Evolutionary conservation across 169 alveolate species (phyloP), one percentile per base, ranked within the genome.

Genomic region (Theileria orientalis): DNA sequence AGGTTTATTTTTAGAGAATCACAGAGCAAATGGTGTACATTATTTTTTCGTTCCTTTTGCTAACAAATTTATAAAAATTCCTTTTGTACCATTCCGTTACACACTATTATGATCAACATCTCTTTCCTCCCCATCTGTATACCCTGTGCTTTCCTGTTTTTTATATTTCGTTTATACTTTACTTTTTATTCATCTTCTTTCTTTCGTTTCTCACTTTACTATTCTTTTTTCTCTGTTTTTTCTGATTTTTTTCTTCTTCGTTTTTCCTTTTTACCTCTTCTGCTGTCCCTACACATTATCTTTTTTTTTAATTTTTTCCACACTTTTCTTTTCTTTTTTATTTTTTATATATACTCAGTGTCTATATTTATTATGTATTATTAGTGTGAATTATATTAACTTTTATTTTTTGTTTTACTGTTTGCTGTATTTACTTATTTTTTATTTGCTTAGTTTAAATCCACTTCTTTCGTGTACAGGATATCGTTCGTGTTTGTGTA

Each of bases 391-490:
- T n/a, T n/a, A n/a, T n/a, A n/a, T n/a, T n/a, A n/a, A n/a, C n/a
- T n/a, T n/a, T n/a, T n/a, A n/a, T n/a, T n/a, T n/a, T n/a, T n/a
- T n/a, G n/a, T n/a, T n/a, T n/a, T n/a, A n/a, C n/a, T n/a, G n/a
- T n/a, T n/a, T n/a, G n/a, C n/a, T n/a, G n/a, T n/a, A n/a, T n/a
- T n/a, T n/a, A n/a, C n/a, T n/a, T n/a, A n/a, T n/a, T n/a, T n/a
- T n/a, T n/a, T n/a, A n/a, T n/a, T n/a, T n/a, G n/a, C n/a, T n/a
- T n/a, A n/a, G n/a, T n/a, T n/a, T n/a, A 79, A 61, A 29, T 72
- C n/a, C 16, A 79, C 87, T 74, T 79, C 87, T 46, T 79, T 79
- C 14, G 87, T 71, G 8, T 54, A 54, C 63, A 54, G 8, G 32
- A 54, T 27, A 21, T 54, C n/a, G 35, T 35, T 62, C 44, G 42